Evolutionary conservation across 176 grass and related monocot species (phyloP).

Genomic region (Triticum timopheevii): DNA sequence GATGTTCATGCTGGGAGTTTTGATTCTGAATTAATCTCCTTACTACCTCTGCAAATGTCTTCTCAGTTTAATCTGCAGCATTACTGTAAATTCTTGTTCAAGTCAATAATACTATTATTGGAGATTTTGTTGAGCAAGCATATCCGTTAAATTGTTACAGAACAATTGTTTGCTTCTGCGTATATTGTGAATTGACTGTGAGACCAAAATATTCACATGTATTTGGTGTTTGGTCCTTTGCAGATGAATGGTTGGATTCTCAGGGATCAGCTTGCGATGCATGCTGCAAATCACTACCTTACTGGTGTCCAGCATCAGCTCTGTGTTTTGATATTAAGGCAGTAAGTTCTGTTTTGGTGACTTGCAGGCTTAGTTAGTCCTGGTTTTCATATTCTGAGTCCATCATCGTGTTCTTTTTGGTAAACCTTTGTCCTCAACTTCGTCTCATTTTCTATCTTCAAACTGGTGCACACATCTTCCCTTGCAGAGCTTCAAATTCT

Average conservation of each 20-base stretch:
- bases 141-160: not conserved
- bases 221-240: not conserved
- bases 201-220: not conserved
- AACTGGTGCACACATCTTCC: not conserved
- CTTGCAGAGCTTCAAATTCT: not conserved
- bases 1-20: not conserved
- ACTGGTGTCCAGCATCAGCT: slow-evolving; percentile 3
- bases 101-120: not conserved
- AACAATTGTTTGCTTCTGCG: not conserved
- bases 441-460: not conserved
- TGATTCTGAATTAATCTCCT: not conserved
- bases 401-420: not conserved
- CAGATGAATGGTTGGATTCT: slow-evolving; percentile 2
- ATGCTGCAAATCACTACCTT: not conserved
- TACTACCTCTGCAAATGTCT: not conserved
- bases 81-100: not conserved
- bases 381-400: not conserved
- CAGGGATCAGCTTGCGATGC: not conserved
- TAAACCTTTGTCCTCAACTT: not conserved
- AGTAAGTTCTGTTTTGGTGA: too few relatives aligned
- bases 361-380: not conserved
- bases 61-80: not conserved
- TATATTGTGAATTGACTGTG: not conserved
- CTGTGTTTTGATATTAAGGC: not conserved
- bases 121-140: not conserved